phyloP scores from a whole-genome alignment of 164 flowering plant genomes.

The Sedum album region DNA sequence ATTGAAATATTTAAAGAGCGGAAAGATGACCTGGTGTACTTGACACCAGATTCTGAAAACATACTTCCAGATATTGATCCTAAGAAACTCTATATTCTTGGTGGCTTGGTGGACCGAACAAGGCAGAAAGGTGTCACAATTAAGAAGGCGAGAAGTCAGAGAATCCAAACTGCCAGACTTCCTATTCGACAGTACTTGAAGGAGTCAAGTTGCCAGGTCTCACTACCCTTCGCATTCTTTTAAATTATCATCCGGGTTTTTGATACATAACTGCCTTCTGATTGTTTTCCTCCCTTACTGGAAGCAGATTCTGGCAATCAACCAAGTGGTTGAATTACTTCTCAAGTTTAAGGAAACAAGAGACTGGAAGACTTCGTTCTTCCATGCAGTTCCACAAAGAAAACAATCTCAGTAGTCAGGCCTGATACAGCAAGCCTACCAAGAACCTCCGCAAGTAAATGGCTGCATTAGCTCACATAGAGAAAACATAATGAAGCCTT shows the following conservation, averaged over 20 bases:
- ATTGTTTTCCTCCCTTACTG: background rate
- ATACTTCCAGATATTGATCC: constrained; percentile 66
- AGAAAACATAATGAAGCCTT: no score
- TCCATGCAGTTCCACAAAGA: constrained; percentile 80
- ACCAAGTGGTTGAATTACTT: constrained; percentile 93
- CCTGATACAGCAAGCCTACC: no score
- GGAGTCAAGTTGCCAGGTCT: constrained; percentile 92
- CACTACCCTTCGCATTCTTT: background rate
- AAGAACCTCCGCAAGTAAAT: constrained; percentile 7
- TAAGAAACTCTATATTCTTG: constrained; percentile 64
- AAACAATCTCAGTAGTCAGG: constrained; percentile 71
- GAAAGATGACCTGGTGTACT: constrained; percentile 75
- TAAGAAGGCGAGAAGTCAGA: constrained; percentile 87
- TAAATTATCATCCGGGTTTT: background rate
- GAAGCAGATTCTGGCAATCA: constrained; percentile 84
- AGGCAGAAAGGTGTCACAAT: constrained; percentile 90
- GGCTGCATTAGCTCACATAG: no score
- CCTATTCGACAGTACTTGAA: constrained; percentile 79
- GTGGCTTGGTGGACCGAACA: constrained; percentile 92
- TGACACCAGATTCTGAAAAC: constrained; percentile 82
- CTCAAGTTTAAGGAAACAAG: constrained; percentile 69
- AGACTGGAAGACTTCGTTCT: constrained; percentile 87
- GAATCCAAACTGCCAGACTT: constrained; percentile 81
- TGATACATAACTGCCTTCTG: background rate
- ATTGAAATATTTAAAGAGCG: constrained; percentile 66